Percentiles rank a stretch among this genome's conserved stretches.
phyloP scores from a whole-genome alignment of 768 basidiomycete genomes.

The Lenzites betulinus region DNA sequence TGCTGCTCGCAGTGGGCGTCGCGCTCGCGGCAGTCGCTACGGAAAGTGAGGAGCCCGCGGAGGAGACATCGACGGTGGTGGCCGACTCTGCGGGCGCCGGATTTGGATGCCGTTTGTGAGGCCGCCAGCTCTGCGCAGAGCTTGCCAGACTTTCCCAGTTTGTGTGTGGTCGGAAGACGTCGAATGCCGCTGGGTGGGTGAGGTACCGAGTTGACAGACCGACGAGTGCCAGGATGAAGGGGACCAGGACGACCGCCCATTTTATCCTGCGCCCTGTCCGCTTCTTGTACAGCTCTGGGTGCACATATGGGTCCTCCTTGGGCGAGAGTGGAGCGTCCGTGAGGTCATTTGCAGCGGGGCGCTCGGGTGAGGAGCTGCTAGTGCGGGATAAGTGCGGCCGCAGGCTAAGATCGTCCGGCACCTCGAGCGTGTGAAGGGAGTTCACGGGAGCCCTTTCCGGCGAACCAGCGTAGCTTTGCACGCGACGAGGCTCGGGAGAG shows the following conservation, averaged over 20 bases:
- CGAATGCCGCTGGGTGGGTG: constrained; percentile 49
- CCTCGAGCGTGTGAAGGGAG: constrained; percentile 5
- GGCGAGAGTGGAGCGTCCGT: constrained; percentile 7
- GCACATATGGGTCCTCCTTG: constrained; percentile 12
- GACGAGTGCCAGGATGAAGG: constrained; percentile 55
- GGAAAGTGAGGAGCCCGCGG: constrained; percentile 10
- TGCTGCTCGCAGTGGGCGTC: constrained; percentile 1
- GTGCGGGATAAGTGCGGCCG: constrained; percentile 4
- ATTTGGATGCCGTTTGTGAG: constrained; percentile 44
- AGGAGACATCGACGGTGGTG: background rate
- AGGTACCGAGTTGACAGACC: constrained; percentile 54
- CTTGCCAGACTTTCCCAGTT: constrained; percentile 20
- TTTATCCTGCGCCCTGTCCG: constrained; percentile 45
- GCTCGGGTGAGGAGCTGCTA: constrained; percentile 8
- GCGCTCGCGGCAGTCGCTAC: constrained; percentile 15
- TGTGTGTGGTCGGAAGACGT: constrained; percentile 36
- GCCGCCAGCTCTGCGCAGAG: constrained; percentile 38
- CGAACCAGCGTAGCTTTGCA: constrained; percentile 4
- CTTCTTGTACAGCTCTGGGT: constrained; percentile 37
- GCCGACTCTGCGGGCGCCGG: constrained; percentile 12
- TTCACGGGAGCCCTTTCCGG: background rate
- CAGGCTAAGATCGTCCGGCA: constrained; percentile 8
- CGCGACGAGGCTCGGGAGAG: constrained; percentile 26
- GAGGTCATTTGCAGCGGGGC: background rate
- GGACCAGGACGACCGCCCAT: constrained; percentile 58